Base-by-base conservation (phyloP, 2,329 filamentous ascomycete species). In the Didymella lethalis region DNA sequence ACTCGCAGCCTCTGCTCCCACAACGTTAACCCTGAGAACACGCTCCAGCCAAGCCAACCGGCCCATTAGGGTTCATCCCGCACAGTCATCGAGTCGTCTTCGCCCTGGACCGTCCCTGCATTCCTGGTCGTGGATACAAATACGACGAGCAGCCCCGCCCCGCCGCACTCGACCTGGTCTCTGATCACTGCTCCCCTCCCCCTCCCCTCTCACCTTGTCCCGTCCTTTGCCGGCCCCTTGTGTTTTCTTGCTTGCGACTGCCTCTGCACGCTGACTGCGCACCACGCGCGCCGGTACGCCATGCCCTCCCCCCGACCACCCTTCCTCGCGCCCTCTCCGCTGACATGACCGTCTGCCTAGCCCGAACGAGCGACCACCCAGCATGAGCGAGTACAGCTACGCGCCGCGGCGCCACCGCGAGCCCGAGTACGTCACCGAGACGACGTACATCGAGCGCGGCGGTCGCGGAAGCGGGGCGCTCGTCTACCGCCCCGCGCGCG, bases 401-500 rank as follows among this genome's bases (percentile, higher is more conserved):
- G 79, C 81, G 70, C 75, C 77, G 66, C 80, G 81, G 50, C 80
- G 80, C 64, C 80, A 81, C 62, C 77, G 79, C 57, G 81, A 83
- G 70, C 81, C 81, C 18, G 81, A 83, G 62, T 83, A 81, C 59
- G 79, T 83, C 63, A 74, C 77, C 48, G 81, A 83, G 70, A 81
- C 80, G 54, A 82, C 80, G 36, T 83, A 82, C 75, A 80, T 83
- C 64, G 80, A 78, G 77, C 69, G 82, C 80, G 73, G 80, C 77
- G 66, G 80, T 74, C 71, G 68, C 31, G 79, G 78, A 53, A 76
- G 73, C 61, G 72, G 76, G 14, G 74, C 77, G 38, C 78, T 84
- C 52, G 81, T 82, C 71, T 82, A 80, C 71, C 81, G 82, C 57
- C 77, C 81, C 48, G 64, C 64, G n/a, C 88, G 90, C 64, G 89